Base-by-base conservation (phyloP, 495 filamentous ascomycete genomes). In the Xylaria cubensis region DNA sequence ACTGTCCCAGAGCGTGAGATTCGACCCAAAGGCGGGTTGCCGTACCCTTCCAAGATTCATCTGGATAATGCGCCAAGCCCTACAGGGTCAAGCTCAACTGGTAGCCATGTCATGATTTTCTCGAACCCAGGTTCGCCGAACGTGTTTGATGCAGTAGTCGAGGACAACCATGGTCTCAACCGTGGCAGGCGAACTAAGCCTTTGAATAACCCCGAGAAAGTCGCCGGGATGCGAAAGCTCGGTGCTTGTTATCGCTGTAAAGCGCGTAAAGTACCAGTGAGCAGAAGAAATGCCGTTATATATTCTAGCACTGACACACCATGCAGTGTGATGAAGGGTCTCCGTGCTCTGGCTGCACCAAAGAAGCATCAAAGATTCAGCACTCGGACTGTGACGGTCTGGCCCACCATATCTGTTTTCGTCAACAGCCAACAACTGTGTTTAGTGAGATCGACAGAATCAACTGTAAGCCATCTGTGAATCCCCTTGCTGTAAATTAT, bases 231-330 rank as follows among this genome's bases (percentile, higher is more conserved):
- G 73, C 77, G 79, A 46, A 80, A 78, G 53, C 71, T 75, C 41
- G 77, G 77, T 44, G 77, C 77, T 26, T 80, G 79, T 46, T 76
- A 78, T 48, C 70, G 76, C n/a, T 80, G 79, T 67, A 79, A 79
- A 48, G 67, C 72, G 19, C 75, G 75, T 67, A 80, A 80, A 70
- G 74, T 80, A 63, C 42, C 73, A 39, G 79, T 80, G 70, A 78
- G 76, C 72, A 70, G 7, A 32, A 17, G 55, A 65, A 51, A 42
- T 19, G 41, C 64, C 55, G 56, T 56, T 36, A 32, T 44, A 32
- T 36, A 46, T 69, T 69, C 26, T 15, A 65, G n/a, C 34, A 55
- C 62, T 71, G 48, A 71, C 73, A 76, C 59, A 67, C 64, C 32
- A 55, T 73, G 34, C 58, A 80, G 78, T 80, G 78, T 76, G 77